These are phyloP conservation scores for Citrullus amarus DNA, from an alignment of 306 rosid genomes.

Conservation along the genomic window DNA sequence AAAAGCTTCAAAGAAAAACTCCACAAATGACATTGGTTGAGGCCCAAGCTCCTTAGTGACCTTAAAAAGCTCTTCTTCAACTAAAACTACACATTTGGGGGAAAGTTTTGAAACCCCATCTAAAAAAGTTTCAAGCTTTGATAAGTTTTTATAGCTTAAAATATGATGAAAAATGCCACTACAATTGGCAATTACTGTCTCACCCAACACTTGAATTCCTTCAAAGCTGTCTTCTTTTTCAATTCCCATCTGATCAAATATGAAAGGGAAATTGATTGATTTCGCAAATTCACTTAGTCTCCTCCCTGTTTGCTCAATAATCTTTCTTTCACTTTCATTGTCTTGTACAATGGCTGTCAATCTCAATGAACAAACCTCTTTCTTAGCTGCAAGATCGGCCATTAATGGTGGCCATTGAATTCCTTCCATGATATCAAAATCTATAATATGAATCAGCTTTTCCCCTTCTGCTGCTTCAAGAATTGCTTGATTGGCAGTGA, in stretches of 20 bases:
- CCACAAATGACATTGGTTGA: slow-evolving; percentile 47
- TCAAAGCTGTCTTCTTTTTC: slow-evolving; percentile 26
- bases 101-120: slow-evolving; percentile 29
- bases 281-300: slow-evolving; percentile 47
- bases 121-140: slow-evolving; percentile 27
- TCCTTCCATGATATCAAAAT: slow-evolving; percentile 66
- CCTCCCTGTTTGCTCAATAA: slow-evolving; percentile 39
- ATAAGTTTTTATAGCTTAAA: slow-evolving; percentile 26
- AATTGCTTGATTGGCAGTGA: slow-evolving; percentile 67
- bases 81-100: slow-evolving; percentile 45
- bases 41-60: slow-evolving; percentile 19
- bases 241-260: slow-evolving; percentile 29
- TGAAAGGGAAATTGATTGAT: slow-evolving; percentile 34
- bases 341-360: slow-evolving; percentile 36
- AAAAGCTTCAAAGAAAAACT: slow-evolving; percentile 63
- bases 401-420: slow-evolving; percentile 63
- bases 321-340: slow-evolving; percentile 14
- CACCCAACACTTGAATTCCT: slow-evolving; percentile 19
- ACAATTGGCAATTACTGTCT: slow-evolving; percentile 28
- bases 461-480: slow-evolving; percentile 41
- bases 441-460: slow-evolving; percentile 39
- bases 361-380: slow-evolving; percentile 27
- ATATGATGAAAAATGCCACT: slow-evolving; percentile 40
- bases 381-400: slow-evolving; percentile 46
- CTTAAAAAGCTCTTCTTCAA: slow-evolving; percentile 50